Conservation (phyloP, 352 stramenopile genomes). For the Phytophthora megakarya region DNA sequence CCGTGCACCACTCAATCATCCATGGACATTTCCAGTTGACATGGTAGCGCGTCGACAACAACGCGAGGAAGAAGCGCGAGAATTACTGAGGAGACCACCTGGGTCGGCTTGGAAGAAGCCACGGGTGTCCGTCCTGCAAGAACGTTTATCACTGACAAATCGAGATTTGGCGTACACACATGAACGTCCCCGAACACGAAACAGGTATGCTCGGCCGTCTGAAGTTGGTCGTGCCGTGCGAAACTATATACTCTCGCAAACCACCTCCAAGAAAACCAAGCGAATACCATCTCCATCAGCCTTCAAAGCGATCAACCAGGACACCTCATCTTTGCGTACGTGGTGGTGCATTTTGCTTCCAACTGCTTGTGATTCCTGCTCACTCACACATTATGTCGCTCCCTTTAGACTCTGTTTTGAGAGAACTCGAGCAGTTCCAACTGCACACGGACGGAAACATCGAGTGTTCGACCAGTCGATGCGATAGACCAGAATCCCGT, state of each 20-base stretch:
- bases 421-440: constrained; percentile 58
- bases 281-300: constrained; percentile 6
- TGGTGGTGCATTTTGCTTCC: background rate
- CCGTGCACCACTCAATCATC: constrained; percentile 44
- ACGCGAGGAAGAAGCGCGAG: constrained; percentile 46
- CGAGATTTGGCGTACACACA: constrained; percentile 29
- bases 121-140: constrained; percentile 54
- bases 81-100: constrained; percentile 40
- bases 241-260: constrained; percentile 52
- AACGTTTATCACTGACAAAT: constrained; percentile 51
- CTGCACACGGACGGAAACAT: constrained; percentile 22
- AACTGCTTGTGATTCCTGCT: background rate
- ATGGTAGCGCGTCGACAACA: constrained; percentile 42
- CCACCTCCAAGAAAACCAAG: constrained; percentile 18
- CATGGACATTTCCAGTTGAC: constrained; percentile 67
- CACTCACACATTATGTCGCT: background rate
- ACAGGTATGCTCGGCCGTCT: constrained; percentile 28
- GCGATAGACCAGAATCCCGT: constrained; percentile 11
- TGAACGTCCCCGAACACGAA: constrained; percentile 15
- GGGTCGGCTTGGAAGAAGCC: constrained; percentile 33
- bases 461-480: constrained; percentile 23
- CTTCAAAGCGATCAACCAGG: constrained; percentile 28
- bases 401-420: constrained; percentile 46
- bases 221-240: constrained; percentile 49
- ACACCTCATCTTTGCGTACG: constrained; percentile 32